Base-by-base conservation (phyloP, 768 basidiomycete species). In the Pleurotus tuber-regium region DNA sequence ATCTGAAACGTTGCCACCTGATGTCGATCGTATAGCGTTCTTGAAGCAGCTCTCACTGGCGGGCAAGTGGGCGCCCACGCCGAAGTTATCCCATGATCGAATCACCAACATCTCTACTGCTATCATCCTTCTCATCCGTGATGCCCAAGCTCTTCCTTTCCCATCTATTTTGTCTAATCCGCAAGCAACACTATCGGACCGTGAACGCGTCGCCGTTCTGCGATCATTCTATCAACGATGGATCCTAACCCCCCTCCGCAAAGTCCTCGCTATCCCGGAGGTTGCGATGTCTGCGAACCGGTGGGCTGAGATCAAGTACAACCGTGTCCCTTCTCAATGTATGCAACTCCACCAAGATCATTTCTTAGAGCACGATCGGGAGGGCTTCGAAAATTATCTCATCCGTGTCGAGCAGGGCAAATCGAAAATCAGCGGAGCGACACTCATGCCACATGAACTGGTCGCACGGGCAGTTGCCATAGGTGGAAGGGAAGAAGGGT, bases 51-150 rank as follows among this genome's bases (percentile, higher is more conserved):
- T 89, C 16, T 78, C 78, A 5, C 75, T 87, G 12, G 84, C 77
- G 1, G 74, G 75, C 1, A 90, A 89, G 63, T 89, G 86, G 86
- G 86, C 85, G 0, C 86, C 87, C 0, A 78, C 79, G 2, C 80
- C 82, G 10, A 72, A 63, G 3, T 68, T 71, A 2, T 72, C 81
- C 3, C 86, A 87, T 50, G 87, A 89, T 58, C 74, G 78, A 8
- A 68, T 75, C 51, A 83, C 82, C 2, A 83, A 84, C 61, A 80
- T 89, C 55, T 64, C 81, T 4, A 83, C 86, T 0, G 85, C 86
- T 30, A 76, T 89, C 38, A 68, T 72, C 11, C 66, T 79, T 12
- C 72, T 84, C 43, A 69, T 89, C 11, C 75, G 76, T 55, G 63
- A 68, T 3, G 59, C 65, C 0, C 69, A 73, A 5, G 58, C 65